Evolutionary conservation across 192 early-diverging fungal species (phyloP).

Genomic region (Coemansia asiatica): DNA sequence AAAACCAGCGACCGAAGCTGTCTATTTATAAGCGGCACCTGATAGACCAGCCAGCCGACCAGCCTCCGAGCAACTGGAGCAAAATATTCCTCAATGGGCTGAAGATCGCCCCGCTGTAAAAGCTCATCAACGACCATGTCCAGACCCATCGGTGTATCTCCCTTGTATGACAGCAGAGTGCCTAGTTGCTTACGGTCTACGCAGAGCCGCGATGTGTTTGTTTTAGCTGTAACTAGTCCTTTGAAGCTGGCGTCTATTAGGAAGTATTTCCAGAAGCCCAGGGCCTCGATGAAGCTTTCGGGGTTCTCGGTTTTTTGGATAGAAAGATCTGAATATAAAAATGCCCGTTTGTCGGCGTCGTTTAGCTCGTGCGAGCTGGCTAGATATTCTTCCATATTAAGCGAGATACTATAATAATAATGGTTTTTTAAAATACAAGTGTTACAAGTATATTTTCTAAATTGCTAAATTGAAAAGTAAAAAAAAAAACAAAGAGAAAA

Average conservation of each 20-base stretch:
- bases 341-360: constrained; percentile 40
- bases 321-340: constrained; percentile 36
- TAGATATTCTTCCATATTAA: constrained; percentile 17
- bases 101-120: constrained; percentile 9
- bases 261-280: constrained; percentile 31
- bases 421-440: neutral
- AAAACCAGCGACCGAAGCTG: neutral
- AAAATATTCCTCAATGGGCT: constrained; percentile 12
- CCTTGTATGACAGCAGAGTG: constrained; percentile 19
- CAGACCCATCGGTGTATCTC: constrained; percentile 43
- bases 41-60: constrained; percentile 17
- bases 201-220: constrained; percentile 23
- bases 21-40: neutral
- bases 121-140: constrained; percentile 21
- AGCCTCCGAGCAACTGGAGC: constrained; percentile 16
- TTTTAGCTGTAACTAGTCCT: constrained; percentile 19
- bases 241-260: constrained; percentile 13
- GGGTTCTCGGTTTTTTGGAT: constrained; percentile 42
- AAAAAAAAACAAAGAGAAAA: neutral
- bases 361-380: constrained; percentile 18
- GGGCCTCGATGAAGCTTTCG: constrained; percentile 36
- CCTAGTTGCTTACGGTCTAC: constrained; percentile 16
- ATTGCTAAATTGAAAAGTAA: constrained; percentile 1
- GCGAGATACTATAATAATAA: neutral
- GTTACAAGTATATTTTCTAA: neutral